A percentile compares a stretch with the other conserved stretches of the same genome.
These are phyloP conservation scores for Capsicum baccatum DNA, from an alignment of 257 asterid species.

Conservation along the genomic window DNA sequence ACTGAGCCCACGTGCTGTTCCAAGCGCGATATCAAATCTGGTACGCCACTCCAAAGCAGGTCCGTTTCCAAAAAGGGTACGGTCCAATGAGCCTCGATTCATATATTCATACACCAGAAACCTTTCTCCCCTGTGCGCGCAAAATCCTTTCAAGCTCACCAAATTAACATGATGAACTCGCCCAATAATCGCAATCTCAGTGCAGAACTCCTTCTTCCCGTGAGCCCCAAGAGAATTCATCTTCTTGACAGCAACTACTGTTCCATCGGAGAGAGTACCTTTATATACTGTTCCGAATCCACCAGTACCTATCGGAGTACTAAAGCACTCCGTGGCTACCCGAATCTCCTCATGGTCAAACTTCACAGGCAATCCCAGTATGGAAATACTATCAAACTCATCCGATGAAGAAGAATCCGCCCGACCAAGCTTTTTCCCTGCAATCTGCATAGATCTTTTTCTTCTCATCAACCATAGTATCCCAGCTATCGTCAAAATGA, in stretches of 20 bases:
- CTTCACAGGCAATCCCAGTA: constrained; percentile 68
- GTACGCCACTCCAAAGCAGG: constrained; percentile 72
- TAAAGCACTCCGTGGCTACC: constrained; percentile 62
- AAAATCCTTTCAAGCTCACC: constrained; percentile 70
- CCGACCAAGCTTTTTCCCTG: constrained; percentile 28
- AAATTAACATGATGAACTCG: constrained; percentile 74
- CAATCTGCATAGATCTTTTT: constrained; percentile 31
- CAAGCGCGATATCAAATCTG: constrained; percentile 64
- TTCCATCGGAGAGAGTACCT: constrained; percentile 59
- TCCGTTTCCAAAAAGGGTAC: constrained; percentile 61
- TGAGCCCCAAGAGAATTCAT: constrained; percentile 52
- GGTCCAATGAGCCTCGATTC: constrained; percentile 76
- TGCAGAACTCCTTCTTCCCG: constrained; percentile 69
- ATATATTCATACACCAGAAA: constrained; percentile 78
- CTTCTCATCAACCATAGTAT: constrained; percentile 45
- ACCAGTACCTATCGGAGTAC: constrained; percentile 66
- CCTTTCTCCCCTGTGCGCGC: constrained; percentile 61
- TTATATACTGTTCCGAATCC: constrained; percentile 75
- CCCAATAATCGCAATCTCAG: constrained; percentile 73
- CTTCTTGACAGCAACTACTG: constrained; percentile 70
- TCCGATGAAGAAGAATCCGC: constrained; percentile 37
- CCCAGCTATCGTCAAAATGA: constrained; percentile 43
- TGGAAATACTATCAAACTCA: constrained; percentile 51
- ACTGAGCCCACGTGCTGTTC: constrained; percentile 78
- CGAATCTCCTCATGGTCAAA: constrained; percentile 58